These are phyloP conservation scores for Metschnikowia drakensbergensis DNA, from an alignment of 805 yeast genomes.

Conservation along the genomic window DNA sequence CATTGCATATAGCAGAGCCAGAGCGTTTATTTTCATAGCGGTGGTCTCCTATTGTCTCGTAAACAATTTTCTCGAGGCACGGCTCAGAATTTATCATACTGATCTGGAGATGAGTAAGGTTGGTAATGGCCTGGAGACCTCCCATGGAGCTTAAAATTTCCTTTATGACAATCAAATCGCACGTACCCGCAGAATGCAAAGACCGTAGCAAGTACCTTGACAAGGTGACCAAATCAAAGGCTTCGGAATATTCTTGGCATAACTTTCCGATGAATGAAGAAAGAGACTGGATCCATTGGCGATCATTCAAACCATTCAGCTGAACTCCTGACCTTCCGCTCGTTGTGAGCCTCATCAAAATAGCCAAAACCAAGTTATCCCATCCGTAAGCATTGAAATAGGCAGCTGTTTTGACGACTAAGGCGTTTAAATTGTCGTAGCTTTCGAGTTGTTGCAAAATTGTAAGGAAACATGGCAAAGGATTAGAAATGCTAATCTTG, in stretches of 20 bases:
- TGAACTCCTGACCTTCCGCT: conserved; percentile 66
- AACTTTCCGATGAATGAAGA: conserved; percentile 75
- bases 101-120: conserved; percentile 64
- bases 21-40: conserved; percentile 47
- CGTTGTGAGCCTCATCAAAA: conserved; percentile 63
- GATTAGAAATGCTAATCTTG: conserved; percentile 68
- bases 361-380: conserved; percentile 76
- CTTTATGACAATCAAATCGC: conserved; percentile 59
- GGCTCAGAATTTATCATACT: conserved; percentile 61
- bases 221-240: conserved; percentile 61
- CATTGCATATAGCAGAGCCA: conserved; percentile 47
- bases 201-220: conserved; percentile 58
- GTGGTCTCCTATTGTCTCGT: conserved; percentile 54
- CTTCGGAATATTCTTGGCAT: conserved; percentile 47
- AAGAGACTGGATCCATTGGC: conserved; percentile 82
- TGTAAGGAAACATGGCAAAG: conserved; percentile 69
- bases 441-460: conserved; percentile 82
- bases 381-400: conserved; percentile 75
- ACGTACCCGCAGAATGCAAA: conserved; percentile 54
- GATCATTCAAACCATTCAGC: conserved; percentile 73
- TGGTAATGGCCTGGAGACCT: conserved; percentile 68
- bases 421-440: conserved; percentile 75
- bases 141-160: conserved; percentile 71
- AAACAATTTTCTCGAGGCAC: conserved; percentile 52
- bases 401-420: conserved; percentile 74